Evolutionary conservation across 768 basidiomycete genomes (phyloP).

Genomic region (Daedalea quercina): DNA sequence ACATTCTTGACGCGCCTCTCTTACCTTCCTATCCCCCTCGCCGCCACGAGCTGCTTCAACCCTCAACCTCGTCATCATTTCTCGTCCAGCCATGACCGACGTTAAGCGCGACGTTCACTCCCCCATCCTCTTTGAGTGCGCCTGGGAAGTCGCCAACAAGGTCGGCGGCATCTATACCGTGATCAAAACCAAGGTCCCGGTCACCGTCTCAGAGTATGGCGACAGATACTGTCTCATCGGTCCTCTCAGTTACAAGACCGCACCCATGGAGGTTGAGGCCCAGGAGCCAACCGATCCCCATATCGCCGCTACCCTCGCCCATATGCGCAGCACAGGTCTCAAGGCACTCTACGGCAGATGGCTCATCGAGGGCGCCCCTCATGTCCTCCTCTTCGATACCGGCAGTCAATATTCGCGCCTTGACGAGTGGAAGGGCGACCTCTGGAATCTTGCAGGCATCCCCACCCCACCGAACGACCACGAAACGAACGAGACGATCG

Average conservation of each 20-base stretch:
- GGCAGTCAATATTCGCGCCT: conserved; percentile 79
- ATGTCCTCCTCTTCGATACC: conserved; percentile 94
- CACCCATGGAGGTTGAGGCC: conserved; percentile 97
- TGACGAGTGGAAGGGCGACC: conserved; percentile 98
- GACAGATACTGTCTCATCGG: conserved; percentile 95
- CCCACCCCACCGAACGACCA: conserved; percentile 94
- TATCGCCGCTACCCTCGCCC: conserved; percentile 66
- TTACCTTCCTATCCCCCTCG: background rate
- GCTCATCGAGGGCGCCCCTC: conserved; percentile 96
- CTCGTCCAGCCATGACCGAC: conserved; percentile 23
- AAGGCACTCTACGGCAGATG: conserved; percentile 95
- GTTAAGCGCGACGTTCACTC: conserved; percentile 67
- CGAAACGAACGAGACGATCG: conserved; percentile 97
- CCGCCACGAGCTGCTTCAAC: background rate
- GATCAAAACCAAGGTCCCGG: conserved; percentile 98
- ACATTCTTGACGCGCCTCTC: too few relatives aligned
- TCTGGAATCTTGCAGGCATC: conserved; percentile 98
- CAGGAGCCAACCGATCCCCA: conserved; percentile 82
- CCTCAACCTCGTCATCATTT: conserved; percentile 1
- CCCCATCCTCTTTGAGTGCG: conserved; percentile 86
- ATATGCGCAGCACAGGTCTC: conserved; percentile 85
- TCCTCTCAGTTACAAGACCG: conserved; percentile 96
- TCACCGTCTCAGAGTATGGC: conserved; percentile 94
- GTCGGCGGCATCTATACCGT: conserved; percentile 99
- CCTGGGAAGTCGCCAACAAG: conserved; percentile 99